Conservation (phyloP, 2,329 filamentous ascomycete species). For the Xylaria sp. region DNA sequence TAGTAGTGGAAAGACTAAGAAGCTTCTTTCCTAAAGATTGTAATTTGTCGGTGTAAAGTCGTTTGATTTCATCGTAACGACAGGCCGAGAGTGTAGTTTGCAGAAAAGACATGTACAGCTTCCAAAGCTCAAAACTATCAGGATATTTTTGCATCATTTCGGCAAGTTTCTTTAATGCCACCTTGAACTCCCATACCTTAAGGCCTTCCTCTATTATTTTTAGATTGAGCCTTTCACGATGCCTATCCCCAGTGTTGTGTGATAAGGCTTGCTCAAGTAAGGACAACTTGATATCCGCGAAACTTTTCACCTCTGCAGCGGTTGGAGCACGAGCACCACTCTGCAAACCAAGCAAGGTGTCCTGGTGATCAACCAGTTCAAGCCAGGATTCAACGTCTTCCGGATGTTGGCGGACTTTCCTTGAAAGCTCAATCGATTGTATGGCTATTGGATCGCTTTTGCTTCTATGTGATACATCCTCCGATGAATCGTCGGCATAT, state of each 20-base stretch:
- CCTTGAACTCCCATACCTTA: constrained; percentile 76
- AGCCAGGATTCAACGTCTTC: constrained; percentile 79
- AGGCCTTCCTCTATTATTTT: constrained; percentile 78
- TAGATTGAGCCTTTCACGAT: constrained; percentile 70
- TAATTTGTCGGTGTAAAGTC: constrained; percentile 69
- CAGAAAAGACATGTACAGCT: constrained; percentile 75
- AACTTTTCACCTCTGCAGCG: constrained; percentile 71
- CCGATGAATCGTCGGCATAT: constrained; percentile 59
- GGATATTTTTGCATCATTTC: constrained; percentile 67
- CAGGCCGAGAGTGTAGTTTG: constrained; percentile 76
- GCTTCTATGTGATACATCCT: constrained; percentile 48
- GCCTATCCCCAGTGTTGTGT: constrained; percentile 59
- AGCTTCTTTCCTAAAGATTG: constrained; percentile 49
- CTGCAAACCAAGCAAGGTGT: constrained; percentile 68
- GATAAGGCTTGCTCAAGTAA: constrained; percentile 82
- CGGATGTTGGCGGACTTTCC: constrained; percentile 72
- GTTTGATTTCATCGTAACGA: constrained; percentile 72
- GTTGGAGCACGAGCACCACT: constrained; percentile 60
- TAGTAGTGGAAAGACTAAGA: constrained; percentile 9
- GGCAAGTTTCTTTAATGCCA: constrained; percentile 73
- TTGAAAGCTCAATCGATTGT: constrained; percentile 70
- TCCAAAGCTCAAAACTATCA: constrained; percentile 75
- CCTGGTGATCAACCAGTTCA: constrained; percentile 81
- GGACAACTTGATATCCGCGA: constrained; percentile 82
- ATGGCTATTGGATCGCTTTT: constrained; percentile 61